These are phyloP conservation scores for Cryptosporidium sp. DNA, from an alignment of 169 alveolate genomes.

Conservation along the genomic window DNA sequence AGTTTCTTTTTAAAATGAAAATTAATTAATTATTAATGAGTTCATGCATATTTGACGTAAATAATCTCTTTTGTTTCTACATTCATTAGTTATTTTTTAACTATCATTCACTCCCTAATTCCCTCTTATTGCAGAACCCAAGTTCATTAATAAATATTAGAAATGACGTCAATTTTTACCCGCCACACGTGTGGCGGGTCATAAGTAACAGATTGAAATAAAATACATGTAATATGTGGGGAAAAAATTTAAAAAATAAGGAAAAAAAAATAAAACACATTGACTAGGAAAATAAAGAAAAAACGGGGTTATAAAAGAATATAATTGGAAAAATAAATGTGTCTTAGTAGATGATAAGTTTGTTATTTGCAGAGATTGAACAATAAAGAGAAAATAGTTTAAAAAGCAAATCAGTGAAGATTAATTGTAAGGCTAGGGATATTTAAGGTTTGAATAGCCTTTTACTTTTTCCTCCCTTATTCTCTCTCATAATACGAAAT, in stretches of 20 bases:
- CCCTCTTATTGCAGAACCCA: neutral
- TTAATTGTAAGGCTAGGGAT: neutral
- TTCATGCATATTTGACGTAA: neutral
- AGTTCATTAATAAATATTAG: neutral
- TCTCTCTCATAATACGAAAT: neutral
- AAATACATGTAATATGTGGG: slow-evolving; percentile 24
- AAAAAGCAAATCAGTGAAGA: neutral
- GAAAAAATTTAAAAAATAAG: neutral
- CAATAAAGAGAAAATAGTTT: neutral
- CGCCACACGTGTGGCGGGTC: slow-evolving; percentile 31
- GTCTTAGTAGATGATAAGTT: neutral
- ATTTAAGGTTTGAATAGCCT: too few species aligned
- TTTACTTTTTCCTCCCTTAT: neutral
- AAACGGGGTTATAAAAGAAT: neutral
- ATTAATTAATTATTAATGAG: neutral
- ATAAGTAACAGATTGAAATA: neutral
- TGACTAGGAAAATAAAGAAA: neutral
- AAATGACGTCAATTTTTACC: slow-evolving; percentile 1
- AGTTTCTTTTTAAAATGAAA: neutral
- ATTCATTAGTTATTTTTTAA: neutral
- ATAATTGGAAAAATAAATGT: slow-evolving; percentile 5
- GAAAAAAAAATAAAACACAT: neutral
- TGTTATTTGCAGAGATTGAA: neutral
- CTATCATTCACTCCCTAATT: neutral
- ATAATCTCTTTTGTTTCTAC: neutral